Evolutionary conservation across 768 basidiomycete genomes (phyloP).

Genomic region (Trametes gibbosa): DNA sequence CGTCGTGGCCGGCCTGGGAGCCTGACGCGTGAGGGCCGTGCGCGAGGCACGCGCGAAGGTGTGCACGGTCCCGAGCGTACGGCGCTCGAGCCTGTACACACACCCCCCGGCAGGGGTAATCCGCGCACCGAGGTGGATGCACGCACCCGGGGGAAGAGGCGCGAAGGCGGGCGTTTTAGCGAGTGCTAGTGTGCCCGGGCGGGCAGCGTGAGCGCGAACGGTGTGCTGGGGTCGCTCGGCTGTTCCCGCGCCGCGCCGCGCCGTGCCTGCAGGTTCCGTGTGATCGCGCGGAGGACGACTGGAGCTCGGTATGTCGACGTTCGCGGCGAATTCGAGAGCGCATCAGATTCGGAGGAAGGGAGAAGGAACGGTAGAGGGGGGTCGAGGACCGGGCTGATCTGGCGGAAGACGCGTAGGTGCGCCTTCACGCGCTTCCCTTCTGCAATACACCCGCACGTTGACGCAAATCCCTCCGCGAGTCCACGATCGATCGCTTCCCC

Average conservation of each 20-base stretch:
- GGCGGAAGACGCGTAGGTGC: too few relatives aligned
- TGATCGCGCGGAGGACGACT: background rate
- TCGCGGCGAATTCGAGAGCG: background rate
- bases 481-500: slow-evolving; percentile 7
- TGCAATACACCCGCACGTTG: background rate
- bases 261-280: too few relatives aligned
- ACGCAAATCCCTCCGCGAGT: slow-evolving; percentile 1
- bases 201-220: background rate
- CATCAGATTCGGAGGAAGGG: background rate
- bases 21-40: too few relatives aligned
- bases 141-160: background rate
- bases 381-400: background rate
- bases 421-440: too few relatives aligned
- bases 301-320: background rate
- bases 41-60: too few relatives aligned
- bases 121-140: background rate
- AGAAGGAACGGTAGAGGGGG: too few relatives aligned
- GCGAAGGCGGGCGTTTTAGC: background rate
- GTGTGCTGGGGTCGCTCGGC: background rate
- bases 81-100: too few relatives aligned
- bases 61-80: too few relatives aligned
- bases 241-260: too few relatives aligned
- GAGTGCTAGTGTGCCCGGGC: too few relatives aligned
- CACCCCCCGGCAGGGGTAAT: background rate
- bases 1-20: too few relatives aligned